phyloP scores from a whole-genome alignment of 2,329 filamentous ascomycete species.

The Dactylellina sp. region DNA sequence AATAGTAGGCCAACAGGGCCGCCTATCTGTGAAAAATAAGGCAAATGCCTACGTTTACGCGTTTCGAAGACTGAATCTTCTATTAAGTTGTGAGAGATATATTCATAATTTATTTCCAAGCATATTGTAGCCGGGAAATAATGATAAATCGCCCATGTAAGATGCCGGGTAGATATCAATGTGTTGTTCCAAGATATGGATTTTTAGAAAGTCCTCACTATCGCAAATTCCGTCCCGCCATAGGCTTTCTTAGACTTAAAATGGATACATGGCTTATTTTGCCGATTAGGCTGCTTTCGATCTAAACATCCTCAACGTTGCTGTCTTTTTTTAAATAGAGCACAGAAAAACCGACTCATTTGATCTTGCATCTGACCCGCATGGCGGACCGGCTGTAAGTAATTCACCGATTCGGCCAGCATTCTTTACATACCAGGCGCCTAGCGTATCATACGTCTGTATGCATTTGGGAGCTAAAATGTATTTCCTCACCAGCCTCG shows the following conservation, averaged over 20 bases:
- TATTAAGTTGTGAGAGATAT: constrained; percentile 36
- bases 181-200: constrained; percentile 35
- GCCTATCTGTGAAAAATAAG: too few relatives aligned
- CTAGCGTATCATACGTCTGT: constrained; percentile 10
- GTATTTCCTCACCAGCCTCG: too few relatives aligned
- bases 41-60: too few relatives aligned
- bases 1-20: neutral
- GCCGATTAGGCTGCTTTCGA: constrained; percentile 49
- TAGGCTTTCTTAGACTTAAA: constrained; percentile 22
- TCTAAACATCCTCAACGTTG: constrained; percentile 22
- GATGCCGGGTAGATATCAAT: constrained; percentile 32
- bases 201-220: constrained; percentile 32
- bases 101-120: constrained; percentile 28
- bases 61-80: constrained; percentile 25
- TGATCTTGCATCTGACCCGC: constrained; percentile 22
- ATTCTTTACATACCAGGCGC: neutral
- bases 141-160: constrained; percentile 35
- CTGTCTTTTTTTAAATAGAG: constrained; percentile 10
- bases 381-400: constrained; percentile 31
- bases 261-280: constrained; percentile 20
- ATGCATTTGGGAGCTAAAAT: neutral
- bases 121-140: constrained; percentile 45
- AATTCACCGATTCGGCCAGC: constrained; percentile 48
- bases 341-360: constrained; percentile 18
- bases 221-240: constrained; percentile 11